Evolutionary conservation across 169 alveolate genomes (phyloP).

Genomic region (Neospora caninum): DNA sequence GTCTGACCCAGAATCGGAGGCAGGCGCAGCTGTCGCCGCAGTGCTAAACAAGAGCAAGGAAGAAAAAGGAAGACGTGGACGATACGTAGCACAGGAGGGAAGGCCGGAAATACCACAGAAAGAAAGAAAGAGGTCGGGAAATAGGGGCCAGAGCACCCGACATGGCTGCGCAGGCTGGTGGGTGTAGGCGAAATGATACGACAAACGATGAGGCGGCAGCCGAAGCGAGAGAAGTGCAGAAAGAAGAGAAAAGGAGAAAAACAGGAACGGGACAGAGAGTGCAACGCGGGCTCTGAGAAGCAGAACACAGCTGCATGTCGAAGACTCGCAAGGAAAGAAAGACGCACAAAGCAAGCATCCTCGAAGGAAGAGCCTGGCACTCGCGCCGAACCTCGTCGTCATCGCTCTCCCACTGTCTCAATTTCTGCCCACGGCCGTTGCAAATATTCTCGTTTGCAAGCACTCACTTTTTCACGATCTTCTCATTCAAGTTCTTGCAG

Average conservation of each 20-base stretch:
- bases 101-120: not conserved
- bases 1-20: not conserved
- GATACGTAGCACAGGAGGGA: too few relatives aligned
- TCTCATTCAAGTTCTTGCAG: not conserved
- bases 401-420: too few relatives aligned
- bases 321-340: not conserved
- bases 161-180: too few relatives aligned
- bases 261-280: not conserved
- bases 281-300: not conserved
- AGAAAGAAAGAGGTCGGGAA: not conserved
- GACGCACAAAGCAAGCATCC: not conserved
- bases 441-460: too few relatives aligned
- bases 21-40: slow-evolving; percentile 15
- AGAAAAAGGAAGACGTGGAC: not conserved
- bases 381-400: too few relatives aligned
- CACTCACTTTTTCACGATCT: not conserved
- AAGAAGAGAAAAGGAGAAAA: not conserved
- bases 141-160: too few relatives aligned
- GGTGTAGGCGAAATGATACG: too few relatives aligned
- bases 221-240: not conserved
- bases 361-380: too few relatives aligned
- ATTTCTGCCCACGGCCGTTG: too few relatives aligned
- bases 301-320: not conserved
- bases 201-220: not conserved
- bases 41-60: not conserved